A percentile compares a stretch with the other conserved stretches of the same genome.
These are phyloP conservation scores for Phallus indusiatus DNA, from an alignment of 768 basidiomycete genomes.

Conservation along the genomic window DNA sequence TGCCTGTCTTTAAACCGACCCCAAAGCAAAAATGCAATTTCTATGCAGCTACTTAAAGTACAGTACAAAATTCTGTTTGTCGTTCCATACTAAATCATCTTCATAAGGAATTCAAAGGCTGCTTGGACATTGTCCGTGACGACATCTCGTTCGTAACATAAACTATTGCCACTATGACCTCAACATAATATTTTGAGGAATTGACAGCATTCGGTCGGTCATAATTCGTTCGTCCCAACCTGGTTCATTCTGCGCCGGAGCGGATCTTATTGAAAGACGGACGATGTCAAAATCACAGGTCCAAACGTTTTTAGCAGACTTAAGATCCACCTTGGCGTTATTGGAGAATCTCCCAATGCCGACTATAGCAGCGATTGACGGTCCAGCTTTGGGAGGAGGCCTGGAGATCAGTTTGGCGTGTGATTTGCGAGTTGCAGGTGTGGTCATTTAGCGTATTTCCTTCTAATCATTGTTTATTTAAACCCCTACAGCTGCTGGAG, in stretches of 20 bases:
- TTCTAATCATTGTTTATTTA: background rate
- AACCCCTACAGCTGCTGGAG: constrained; percentile 38
- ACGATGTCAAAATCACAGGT: constrained; percentile 72
- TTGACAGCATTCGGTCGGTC: constrained; percentile 66
- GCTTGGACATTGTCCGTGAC: constrained; percentile 54
- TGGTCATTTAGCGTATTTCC: constrained; percentile 8
- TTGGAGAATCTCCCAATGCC: constrained; percentile 83
- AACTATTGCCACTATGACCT: background rate
- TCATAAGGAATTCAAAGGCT: constrained; percentile 58
- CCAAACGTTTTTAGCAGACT: constrained; percentile 63
- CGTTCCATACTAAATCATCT: constrained; percentile 5
- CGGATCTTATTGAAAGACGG: constrained; percentile 80
- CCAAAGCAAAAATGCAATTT: constrained; percentile 82
- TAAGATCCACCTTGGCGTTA: constrained; percentile 60
- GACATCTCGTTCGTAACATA: constrained; percentile 45
- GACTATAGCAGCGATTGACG: constrained; percentile 88
- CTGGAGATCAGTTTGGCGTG: constrained; percentile 82
- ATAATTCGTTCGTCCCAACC: constrained; percentile 71
- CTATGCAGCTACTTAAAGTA: constrained; percentile 60
- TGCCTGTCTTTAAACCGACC: constrained; percentile 76
- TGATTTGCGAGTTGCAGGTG: constrained; percentile 86
- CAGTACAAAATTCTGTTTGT: constrained; percentile 6
- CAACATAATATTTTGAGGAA: constrained; percentile 6
- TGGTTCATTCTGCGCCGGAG: constrained; percentile 87
- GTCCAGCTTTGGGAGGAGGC: constrained; percentile 89